A percentile compares a stretch with the other conserved stretches of the same genome.
Conservation (phyloP, 352 stramenopile species). For the Plasmopara halstedii region DNA sequence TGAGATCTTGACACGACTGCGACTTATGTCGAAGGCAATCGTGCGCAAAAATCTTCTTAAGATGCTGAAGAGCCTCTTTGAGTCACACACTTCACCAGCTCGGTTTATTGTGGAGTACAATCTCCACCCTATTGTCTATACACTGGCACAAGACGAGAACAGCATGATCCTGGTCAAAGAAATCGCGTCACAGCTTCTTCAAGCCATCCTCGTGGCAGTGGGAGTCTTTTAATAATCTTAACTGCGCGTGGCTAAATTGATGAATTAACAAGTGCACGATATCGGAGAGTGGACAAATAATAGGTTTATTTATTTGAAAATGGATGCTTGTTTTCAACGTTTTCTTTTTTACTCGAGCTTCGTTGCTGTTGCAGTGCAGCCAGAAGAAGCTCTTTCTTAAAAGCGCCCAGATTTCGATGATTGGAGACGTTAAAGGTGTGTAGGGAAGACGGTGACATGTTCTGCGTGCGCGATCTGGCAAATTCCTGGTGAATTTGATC, state of each 20-base stretch:
- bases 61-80: slow-evolving; percentile 88
- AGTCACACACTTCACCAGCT: slow-evolving; percentile 74
- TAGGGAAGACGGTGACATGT: slow-evolving; percentile 2
- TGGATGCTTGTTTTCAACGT: slow-evolving; percentile 11
- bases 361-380: slow-evolving; percentile 24
- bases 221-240: slow-evolving; percentile 32
- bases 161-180: slow-evolving; percentile 87
- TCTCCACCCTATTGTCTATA: slow-evolving; percentile 64
- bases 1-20: slow-evolving; percentile 75
- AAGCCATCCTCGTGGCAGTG: slow-evolving; percentile 71
- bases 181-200: slow-evolving; percentile 80
- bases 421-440: slow-evolving; percentile 45
- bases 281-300: background rate
- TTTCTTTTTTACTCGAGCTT: slow-evolving; percentile 11
- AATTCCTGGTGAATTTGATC: slow-evolving; percentile 61
- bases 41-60: slow-evolving; percentile 89
- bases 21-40: slow-evolving; percentile 77
- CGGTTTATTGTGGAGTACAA: slow-evolving; percentile 88
- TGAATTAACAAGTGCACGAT: background rate
- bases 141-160: slow-evolving; percentile 83
- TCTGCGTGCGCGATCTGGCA: slow-evolving; percentile 37
- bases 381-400: slow-evolving; percentile 60
- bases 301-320: slow-evolving; percentile 32
- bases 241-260: background rate
- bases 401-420: slow-evolving; percentile 53